A percentile compares a stretch with the other conserved stretches of the same genome.
Evolutionary conservation across 2,329 filamentous ascomycete species (phyloP).

Genomic region (Alternaria rosae): DNA sequence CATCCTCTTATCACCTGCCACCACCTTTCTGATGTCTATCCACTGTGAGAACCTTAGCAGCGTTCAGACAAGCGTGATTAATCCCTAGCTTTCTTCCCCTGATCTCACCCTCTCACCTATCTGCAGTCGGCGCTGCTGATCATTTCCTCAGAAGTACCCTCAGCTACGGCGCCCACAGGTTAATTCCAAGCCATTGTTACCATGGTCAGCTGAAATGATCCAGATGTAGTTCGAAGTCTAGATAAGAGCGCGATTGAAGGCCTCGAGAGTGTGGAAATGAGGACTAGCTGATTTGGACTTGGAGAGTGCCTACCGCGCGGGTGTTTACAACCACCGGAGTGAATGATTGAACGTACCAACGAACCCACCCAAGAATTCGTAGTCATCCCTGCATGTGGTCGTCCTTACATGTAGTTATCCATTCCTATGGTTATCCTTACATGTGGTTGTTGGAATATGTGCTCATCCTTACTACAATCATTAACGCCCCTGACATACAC

Average conservation of each 20-base stretch:
- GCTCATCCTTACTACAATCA: neutral
- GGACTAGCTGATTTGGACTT: neutral
- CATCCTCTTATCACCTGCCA: neutral
- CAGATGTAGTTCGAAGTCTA: neutral
- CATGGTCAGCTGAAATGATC: neutral
- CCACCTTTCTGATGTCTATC: neutral
- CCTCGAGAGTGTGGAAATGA: neutral
- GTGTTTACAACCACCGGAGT: neutral
- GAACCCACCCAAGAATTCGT: neutral
- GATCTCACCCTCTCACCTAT: rapidly evolving
- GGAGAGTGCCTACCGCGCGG: neutral
- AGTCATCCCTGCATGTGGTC: neutral
- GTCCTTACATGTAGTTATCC: neutral
- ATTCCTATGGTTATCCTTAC: neutral
- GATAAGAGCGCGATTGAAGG: rapidly evolving
- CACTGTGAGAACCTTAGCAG: neutral
- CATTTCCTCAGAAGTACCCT: rapidly evolving
- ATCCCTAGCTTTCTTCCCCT: neutral
- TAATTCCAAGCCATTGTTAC: no score
- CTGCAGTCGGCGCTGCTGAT: neutral
- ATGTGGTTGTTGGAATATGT: neutral
- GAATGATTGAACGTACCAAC: neutral
- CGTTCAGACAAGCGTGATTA: neutral
- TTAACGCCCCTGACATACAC: neutral
- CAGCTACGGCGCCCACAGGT: neutral